Evolutionary conservation across 2,329 filamentous ascomycete species (phyloP).

Genomic region (Dactylellina drechsleri): DNA sequence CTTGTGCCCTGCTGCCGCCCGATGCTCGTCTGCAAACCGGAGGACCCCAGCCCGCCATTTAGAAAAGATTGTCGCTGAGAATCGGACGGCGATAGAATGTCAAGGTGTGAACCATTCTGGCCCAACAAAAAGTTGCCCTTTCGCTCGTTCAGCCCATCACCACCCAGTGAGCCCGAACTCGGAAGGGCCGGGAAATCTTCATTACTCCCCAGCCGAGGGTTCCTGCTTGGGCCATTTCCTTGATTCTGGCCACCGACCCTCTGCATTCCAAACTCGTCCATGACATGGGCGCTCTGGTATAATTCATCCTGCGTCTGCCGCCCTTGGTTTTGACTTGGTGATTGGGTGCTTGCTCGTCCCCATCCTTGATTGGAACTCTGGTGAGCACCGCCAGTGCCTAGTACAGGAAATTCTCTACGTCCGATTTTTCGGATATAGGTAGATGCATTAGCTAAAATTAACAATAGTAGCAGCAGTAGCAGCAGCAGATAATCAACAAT

Average conservation of each 20-base stretch:
- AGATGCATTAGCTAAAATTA: slow-evolving; percentile 30
- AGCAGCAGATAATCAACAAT: too few species aligned
- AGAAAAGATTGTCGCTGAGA: slow-evolving; percentile 45
- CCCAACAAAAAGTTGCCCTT: slow-evolving; percentile 38
- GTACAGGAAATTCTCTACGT: slow-evolving; percentile 52
- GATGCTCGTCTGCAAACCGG: slow-evolving; percentile 25
- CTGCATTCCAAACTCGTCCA: slow-evolving; percentile 49
- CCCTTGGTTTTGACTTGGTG: slow-evolving; percentile 46
- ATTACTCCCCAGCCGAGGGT: slow-evolving; percentile 41
- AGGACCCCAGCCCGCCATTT: slow-evolving; percentile 24
- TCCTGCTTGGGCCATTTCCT: slow-evolving; percentile 34
- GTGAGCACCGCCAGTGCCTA: slow-evolving; percentile 53
- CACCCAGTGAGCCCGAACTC: slow-evolving; percentile 27
- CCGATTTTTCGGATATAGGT: slow-evolving; percentile 30
- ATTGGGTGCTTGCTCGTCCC: slow-evolving; percentile 49
- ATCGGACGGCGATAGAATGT: slow-evolving; percentile 44
- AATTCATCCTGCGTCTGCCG: slow-evolving; percentile 46
- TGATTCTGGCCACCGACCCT: slow-evolving; percentile 42
- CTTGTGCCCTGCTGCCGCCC: slow-evolving; percentile 30
- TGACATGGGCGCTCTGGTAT: slow-evolving; percentile 40
- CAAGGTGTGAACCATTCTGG: slow-evolving; percentile 38
- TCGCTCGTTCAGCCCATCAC: slow-evolving; percentile 31
- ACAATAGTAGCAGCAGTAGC: background rate
- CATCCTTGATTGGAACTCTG: slow-evolving; percentile 54
- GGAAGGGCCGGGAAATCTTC: slow-evolving; percentile 48